Evolutionary conservation across 1,284 basidiomycete species (phyloP), one percentile per base, ranked within the genome.

Genomic region (Pseudozyma flocculosa): DNA sequence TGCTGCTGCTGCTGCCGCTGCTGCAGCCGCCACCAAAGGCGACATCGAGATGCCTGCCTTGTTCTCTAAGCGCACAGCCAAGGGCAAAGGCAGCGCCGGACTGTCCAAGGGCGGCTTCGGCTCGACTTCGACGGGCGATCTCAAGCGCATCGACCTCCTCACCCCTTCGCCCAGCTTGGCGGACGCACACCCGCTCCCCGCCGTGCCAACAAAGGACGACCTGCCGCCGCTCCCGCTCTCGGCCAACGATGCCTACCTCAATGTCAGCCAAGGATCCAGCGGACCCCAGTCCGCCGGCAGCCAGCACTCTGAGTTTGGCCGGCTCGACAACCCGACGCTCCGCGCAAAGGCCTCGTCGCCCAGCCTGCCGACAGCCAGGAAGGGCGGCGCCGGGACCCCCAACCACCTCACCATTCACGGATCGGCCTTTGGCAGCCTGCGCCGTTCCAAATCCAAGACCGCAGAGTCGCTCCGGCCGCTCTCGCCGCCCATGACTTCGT

Each of bases 141-240:
- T 60, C 14, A 56, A 60, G 38, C 53, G 61, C 10, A 21, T 60
- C 4, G 53, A 53, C 14, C 53, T 60, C 13, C 41, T 47, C 7
- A 56, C 61, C 7, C 62, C 62, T 17, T 61, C 62, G 9, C 62
- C 62, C 7, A 61, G 57, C 51, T 49, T 48, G 7, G 50, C 62
- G 1, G 62, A 65, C 21, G 62, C 62, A 4, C 42, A 47, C n/a
- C 26, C 48, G 15, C 43, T 65, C 13, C 62, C 62, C 19, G 40
- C 22, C 14, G 56, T 64, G 4, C 61, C 61, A 8, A 55, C 61
- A 4, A 64, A 64, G 39, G 47, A 64, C 46, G 61, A 64, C 40
- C 36, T 64, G 1, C 61, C 56, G 8, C 23, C 29, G 1, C 49
- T 45, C 7, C 47, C 54, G 7, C 54, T 29, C 11, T 29, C 26